Base-by-base conservation (phyloP, 805 yeast genomes). In the Debaryomyces tyrocola region DNA sequence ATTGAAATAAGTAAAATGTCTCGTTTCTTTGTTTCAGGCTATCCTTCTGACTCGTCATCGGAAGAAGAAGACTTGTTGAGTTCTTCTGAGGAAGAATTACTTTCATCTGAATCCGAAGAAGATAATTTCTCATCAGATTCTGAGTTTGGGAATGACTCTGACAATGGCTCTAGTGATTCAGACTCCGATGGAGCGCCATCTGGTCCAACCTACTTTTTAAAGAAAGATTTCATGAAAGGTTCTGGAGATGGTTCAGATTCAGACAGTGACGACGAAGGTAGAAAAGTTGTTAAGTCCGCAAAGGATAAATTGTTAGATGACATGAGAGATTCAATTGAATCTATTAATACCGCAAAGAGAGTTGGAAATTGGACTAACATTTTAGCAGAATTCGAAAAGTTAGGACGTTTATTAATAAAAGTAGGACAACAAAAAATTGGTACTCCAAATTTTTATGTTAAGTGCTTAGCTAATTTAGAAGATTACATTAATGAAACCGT, bases 221-320 rank as follows among this genome's bases (percentile, higher is more conserved):
- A 80, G 63, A 75, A 70, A 50, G 67, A 71, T 45, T 75, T 74
- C 55, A 58, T 73, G 49, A 78, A 78, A 56, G 75, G 67, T 46
- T 63, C 61, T 39, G 11, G 17, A 31, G 63, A 48, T 48, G 63
- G 56, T 41, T 60, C 69, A 28, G 81, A 74, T 53, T 60, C 70
- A 44, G 82, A 77, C 46, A 62, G 66, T 44, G 88, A 82, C 47
- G 86, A 80, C 49, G 92, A 85, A 48, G 87, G 84, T 60, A 85
- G 83, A 64, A 87, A 85, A 56, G 90, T 90, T 36, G 96, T 92
- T 56, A 91, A 89, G 73, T 84, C 94, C 48, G 96, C 97, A 44
- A 89, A 86, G 71, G 98, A 91, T 54, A 94, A 92, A 74, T 77
- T 90, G 50, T 66, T 90, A 57, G 97, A 90, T 63, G 99, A 94